Evolutionary conservation across 148 eudicot species (phyloP), one percentile per base, ranked within the genome.

Genomic region (Rhododendron henanense): DNA sequence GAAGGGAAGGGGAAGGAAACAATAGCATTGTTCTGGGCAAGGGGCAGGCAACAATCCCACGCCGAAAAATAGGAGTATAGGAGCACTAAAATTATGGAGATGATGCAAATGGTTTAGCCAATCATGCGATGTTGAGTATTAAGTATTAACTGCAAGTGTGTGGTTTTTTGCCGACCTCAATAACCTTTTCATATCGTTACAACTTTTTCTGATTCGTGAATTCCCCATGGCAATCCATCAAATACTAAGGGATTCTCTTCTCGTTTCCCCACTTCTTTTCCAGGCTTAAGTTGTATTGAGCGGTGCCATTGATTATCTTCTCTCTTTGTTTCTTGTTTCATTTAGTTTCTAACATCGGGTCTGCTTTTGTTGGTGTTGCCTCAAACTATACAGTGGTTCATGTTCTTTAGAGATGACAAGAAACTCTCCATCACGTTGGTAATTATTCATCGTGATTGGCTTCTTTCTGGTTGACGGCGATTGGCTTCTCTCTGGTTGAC

Each of bases 1-100:
- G 93, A 96, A 93, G 87, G 97, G 99, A 86, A 90, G 99, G 78
- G 98, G 98, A 89, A 93, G 99, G 91, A 96, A 96, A 79, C 99
- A 96, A 90, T 94, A 89, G 69, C 23, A 11, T 6, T 67, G 2
- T 59, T 78, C 57, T 31, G 76, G 39, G 39, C 19, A 71, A 71
- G 76, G 39, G 16, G 37, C 19, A 28, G 16, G 35, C 37, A 11
- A 28, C 37, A 28, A 13, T 69, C 28, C 75, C 14, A 1, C 1
- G 6, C 13, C 48, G 2, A 21, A 21, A 41, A 77, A 3, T 41
- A 21, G 6, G 39, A 14, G 80, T 77, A 39, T 9, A 39, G 50
- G 31, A 39, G 5, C 47, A 10, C 10, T 78, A 33, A 33, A 33
- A 71, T 7, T 71, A 33, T 33, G 76, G 76, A 71, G 21, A 71